Percentiles rank a stretch among this genome's conserved stretches.
phyloP scores from a whole-genome alignment of 2,329 filamentous ascomycete genomes.

The Xylaria sp. region DNA sequence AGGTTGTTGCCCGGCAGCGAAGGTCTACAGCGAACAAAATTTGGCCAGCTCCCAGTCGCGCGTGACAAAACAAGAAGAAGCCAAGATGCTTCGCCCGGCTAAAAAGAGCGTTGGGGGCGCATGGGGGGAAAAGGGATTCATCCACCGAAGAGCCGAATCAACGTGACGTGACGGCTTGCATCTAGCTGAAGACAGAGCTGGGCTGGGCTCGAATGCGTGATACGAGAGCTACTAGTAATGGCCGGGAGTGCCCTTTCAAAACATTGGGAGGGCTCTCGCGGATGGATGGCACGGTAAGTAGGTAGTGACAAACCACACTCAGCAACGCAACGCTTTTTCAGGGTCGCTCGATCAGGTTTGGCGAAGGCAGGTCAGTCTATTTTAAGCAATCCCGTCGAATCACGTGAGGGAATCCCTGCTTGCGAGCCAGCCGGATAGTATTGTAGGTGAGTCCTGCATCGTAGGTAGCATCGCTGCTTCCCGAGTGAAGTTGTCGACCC shows the following conservation, averaged over 20 bases:
- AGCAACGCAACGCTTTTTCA: conserved; percentile 31
- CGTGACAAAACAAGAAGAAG: conserved; percentile 31
- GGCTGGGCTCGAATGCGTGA: conserved; percentile 24
- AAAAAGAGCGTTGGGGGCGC: conserved; percentile 19
- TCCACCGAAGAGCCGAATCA: conserved; percentile 20
- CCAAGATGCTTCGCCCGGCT: conserved; percentile 28
- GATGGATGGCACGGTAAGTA: conserved; percentile 21
- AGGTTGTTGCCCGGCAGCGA: conserved; percentile 31
- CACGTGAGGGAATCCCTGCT: conserved; percentile 36
- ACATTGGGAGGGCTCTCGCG: conserved; percentile 25
- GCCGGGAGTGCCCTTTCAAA: conserved; percentile 18
- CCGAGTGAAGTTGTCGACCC: conserved; percentile 4
- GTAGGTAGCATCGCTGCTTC: conserved; percentile 12
- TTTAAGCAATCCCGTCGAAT: conserved; percentile 30
- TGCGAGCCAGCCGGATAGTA: not conserved
- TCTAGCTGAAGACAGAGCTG: conserved; percentile 25
- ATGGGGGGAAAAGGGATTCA: conserved; percentile 7
- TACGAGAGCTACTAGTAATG: conserved; percentile 2
- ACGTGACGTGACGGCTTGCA: conserved; percentile 27
- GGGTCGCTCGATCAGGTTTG: conserved; percentile 33
- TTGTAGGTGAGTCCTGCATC: conserved; percentile 9
- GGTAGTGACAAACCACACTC: not conserved
- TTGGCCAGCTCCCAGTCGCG: conserved; percentile 26
- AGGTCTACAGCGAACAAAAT: conserved; percentile 34
- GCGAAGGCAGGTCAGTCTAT: conserved; percentile 37